A percentile compares a stretch with the other conserved stretches of the same genome.
Conservation (phyloP, 1,284 basidiomycete genomes). For the Puccinia horiana region DNA sequence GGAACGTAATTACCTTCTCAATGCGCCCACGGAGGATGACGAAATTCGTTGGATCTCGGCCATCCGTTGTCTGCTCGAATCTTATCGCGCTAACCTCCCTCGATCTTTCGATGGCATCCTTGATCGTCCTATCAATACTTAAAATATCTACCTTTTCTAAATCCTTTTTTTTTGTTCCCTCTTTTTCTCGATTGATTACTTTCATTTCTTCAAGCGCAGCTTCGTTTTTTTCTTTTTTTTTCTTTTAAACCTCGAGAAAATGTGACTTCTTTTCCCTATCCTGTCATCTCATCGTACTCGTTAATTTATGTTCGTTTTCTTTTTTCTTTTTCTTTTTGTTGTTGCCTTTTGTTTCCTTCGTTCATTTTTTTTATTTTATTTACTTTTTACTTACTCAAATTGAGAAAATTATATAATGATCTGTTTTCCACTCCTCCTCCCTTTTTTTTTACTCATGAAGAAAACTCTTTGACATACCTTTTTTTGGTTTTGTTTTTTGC, state of each 20-base stretch:
- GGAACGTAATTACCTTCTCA: conserved; percentile 81
- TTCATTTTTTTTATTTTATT: too few species aligned
- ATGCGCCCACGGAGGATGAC: conserved; percentile 94
- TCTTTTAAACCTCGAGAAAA: neutral
- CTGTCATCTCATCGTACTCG: too few species aligned
- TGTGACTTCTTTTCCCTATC: too few species aligned
- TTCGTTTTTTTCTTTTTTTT: neutral
- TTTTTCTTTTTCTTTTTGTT: too few species aligned
- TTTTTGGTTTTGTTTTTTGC: too few species aligned
- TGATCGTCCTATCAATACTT: conserved; percentile 19
- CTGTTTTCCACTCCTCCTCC: too few species aligned
- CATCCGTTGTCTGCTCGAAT: conserved; percentile 80
- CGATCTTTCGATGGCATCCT: conserved; percentile 33
- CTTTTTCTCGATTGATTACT: neutral
- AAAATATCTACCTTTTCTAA: neutral
- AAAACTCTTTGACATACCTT: too few species aligned
- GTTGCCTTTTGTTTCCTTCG: too few species aligned
- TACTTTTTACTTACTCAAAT: too few species aligned
- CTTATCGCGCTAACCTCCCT: conserved; percentile 36
- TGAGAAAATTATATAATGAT: too few species aligned
- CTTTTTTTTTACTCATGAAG: too few species aligned
- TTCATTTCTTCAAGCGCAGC: neutral
- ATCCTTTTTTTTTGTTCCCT: neutral
- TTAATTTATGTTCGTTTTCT: too few species aligned
- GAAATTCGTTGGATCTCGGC: conserved; percentile 98